Evolutionary conservation across 331 rosid genomes (phyloP), one percentile per base, ranked within the genome.

Genomic region (Acacia pycnantha): DNA sequence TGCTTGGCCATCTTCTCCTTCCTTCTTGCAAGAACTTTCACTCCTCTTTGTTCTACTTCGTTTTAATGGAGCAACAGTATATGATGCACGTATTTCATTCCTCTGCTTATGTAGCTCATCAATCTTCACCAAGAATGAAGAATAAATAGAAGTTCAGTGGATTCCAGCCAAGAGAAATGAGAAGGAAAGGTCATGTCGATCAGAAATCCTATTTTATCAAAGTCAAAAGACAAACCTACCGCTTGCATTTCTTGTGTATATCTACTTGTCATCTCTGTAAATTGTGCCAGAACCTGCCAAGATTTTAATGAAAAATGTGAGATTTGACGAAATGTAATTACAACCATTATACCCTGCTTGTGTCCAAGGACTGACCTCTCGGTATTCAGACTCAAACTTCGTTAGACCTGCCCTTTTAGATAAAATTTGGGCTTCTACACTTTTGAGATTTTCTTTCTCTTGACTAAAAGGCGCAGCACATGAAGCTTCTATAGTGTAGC

Each of bases 321-420:
- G 85, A 56, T 80, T 27, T 16, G 27, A 73, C 37, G 24, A 41
- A 76, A 82, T 50, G 76, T 46, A 68, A 67, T 68, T 37, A 84
- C 37, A 71, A 21, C 68, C 59, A 81, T 73, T 0, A 61, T 19
- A 70, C 75, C 81, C 27, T 66, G 82, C 68, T 85, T 29, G 59
- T 31, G 73, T 81, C 50, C 53, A 74, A 80, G 54, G 21, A 70
- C 83, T 22, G 68, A 97, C 99, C 97, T 97, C 99, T 70, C 91
- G 92, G 87, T 97, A 97, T 85, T 97, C 99, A 12, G 97, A 77
- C 84, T 97, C 99, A 88, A 97, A 97, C 83, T 91, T 94, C 2
- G 97, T 89, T 84, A 94, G 86, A 84, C 91, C 99, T 44, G 87
- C 97, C 85, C 97, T 90, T 83, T 96, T 96, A 24, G 97, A 77